Evolutionary conservation across 2,329 filamentous ascomycete genomes (phyloP).

Genomic region (Trichophyton equinum): DNA sequence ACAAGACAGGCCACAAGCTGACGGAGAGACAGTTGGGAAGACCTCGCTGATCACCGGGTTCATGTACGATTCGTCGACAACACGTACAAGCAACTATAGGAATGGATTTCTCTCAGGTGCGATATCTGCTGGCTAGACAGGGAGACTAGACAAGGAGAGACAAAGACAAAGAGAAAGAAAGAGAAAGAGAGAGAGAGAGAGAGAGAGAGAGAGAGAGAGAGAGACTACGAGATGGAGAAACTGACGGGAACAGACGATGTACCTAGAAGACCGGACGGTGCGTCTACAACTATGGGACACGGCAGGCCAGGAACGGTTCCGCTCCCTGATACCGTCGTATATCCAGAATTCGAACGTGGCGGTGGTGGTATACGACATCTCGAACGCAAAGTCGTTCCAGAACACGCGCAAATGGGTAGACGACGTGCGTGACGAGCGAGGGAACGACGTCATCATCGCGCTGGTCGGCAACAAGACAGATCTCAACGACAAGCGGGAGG

Average conservation of each 20-base stretch:
- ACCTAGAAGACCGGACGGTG: constrained; percentile 95
- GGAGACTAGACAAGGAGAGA: background rate
- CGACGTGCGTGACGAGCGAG: constrained; percentile 88
- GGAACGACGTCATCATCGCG: constrained; percentile 98
- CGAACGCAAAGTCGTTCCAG: constrained; percentile 92
- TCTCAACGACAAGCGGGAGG: constrained; percentile 93
- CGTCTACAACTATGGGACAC: constrained; percentile 98
- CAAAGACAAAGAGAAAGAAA: too few species aligned
- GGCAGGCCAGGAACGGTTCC: constrained; percentile 92
- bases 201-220: background rate
- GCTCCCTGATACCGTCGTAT: constrained; percentile 93
- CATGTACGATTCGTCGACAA: constrained; percentile 99
- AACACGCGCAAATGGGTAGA: constrained; percentile 99
- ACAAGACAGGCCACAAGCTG: constrained; percentile 8
- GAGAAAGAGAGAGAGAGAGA: background rate
- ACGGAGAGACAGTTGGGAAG: constrained; percentile 63
- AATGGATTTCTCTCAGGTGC: constrained; percentile 98
- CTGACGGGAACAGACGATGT: constrained; percentile 64
- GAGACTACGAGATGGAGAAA: background rate
- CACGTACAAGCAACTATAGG: constrained; percentile 99
- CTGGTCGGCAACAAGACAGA: constrained; percentile 99
- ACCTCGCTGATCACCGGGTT: constrained; percentile 97
- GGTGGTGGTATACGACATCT: constrained; percentile 98
- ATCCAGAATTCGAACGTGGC: constrained; percentile 97
- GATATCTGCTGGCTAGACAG: too few species aligned